phyloP scores from a whole-genome alignment of 2,329 filamentous ascomycete genomes.

The Apiospora phragmitis region DNA sequence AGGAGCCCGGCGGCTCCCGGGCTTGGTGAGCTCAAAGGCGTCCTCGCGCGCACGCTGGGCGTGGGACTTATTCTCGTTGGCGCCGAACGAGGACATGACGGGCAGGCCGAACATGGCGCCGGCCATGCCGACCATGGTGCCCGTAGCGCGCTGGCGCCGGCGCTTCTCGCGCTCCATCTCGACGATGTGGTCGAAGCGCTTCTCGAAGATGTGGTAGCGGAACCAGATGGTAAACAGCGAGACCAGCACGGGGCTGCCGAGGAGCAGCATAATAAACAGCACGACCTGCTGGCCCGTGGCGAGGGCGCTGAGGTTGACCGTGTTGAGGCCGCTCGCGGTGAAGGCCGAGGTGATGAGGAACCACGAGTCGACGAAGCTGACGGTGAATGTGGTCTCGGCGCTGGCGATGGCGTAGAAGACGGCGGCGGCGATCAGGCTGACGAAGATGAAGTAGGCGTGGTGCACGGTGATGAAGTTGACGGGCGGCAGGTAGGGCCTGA shows the following conservation, averaged over 20 bases:
- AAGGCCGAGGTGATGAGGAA: constrained; percentile 67
- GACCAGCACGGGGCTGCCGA: constrained; percentile 66
- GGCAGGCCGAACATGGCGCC: constrained; percentile 30
- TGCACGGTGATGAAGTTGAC: constrained; percentile 66
- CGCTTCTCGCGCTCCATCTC: constrained; percentile 39
- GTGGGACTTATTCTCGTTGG: constrained; percentile 7
- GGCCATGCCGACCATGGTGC: constrained; percentile 28
- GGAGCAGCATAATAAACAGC: constrained; percentile 62
- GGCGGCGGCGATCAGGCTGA: constrained; percentile 54
- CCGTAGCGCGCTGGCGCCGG: constrained; percentile 25
- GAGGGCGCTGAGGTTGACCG: constrained; percentile 61
- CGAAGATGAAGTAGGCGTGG: constrained; percentile 63
- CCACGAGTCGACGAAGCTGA: constrained; percentile 63
- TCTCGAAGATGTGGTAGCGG: constrained; percentile 62
- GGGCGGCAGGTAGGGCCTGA: constrained; percentile 36
- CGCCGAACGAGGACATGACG: constrained; percentile 30
- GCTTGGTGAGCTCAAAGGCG: constrained; percentile 14
- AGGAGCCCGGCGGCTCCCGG: constrained; percentile 12
- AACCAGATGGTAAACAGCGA: constrained; percentile 63
- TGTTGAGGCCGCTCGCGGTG: constrained; percentile 63
- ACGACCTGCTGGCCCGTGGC: constrained; percentile 68
- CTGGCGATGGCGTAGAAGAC: constrained; percentile 61
- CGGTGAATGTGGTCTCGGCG: constrained; percentile 40
- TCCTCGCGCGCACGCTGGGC: constrained; percentile 7
- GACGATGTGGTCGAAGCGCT: constrained; percentile 56